Evolutionary conservation across 2,329 filamentous ascomycete genomes (phyloP), one percentile per base, ranked within the genome.

Genomic region (Ilyonectria mors-panacis): DNA sequence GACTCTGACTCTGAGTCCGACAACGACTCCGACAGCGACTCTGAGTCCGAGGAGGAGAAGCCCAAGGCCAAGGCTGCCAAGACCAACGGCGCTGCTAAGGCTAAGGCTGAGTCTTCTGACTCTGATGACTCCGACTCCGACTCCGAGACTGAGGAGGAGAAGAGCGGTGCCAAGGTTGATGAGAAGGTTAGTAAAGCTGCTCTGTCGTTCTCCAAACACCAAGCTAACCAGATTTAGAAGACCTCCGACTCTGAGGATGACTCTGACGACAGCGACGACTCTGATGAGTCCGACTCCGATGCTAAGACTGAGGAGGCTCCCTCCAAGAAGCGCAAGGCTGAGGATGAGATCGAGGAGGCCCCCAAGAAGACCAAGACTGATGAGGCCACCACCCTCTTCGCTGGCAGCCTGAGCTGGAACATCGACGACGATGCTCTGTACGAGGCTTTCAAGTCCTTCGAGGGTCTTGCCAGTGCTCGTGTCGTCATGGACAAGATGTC

Each of bases 351-450:
- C 64, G 80, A 83, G 35, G 81, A 87, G 39, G 82, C 84, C 17
- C 78, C 86, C 67, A 94, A 93, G 88, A 93, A 93, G 86, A 82
- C 84, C 78, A 93, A 92, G 87, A 87, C 86, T 39, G 88, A 90
- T 63, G 81, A 68, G 44, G 69, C 80, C 39, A 76, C 77, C 42
- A 97, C 94, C 77, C 90, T 98, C 60, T 98, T 97, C 82, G 90
- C 94, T 72, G 95, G 95, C 75, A 95, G 94, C 86, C 87, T 98
- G 71, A 94, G 93, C 83, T 98, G 94, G 94, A 93, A 91, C 79
- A 86, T 97, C 59, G 93, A 97, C 75, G 95, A 97, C 81, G 90
- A 94, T 71, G 89, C 89, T 84, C 90, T 98, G 71, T 87, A 88
- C 73, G 88, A 92, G 76, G 92, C 95, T 80, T 97, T 98, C 85